Percentiles rank a stretch among this genome's conserved stretches.
Evolutionary conservation across 345 rosid species (phyloP).

Genomic region (Eucalyptus urophylla): DNA sequence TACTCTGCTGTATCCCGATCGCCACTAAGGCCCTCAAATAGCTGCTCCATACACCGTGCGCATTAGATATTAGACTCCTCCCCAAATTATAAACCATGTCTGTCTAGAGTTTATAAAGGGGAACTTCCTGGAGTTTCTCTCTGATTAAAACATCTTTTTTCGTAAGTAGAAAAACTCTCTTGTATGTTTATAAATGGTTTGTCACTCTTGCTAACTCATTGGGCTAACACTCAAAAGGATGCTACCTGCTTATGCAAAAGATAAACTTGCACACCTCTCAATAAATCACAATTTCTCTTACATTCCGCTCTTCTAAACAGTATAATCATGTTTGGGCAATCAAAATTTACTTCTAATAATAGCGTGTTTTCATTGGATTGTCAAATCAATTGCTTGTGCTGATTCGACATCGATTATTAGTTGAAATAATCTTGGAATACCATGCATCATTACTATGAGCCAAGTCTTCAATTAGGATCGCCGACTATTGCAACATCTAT

Average conservation of each 20-base stretch:
- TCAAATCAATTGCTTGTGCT: background rate
- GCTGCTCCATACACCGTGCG: background rate
- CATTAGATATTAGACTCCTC: background rate
- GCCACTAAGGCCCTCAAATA: background rate
- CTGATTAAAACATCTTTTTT: too few species aligned
- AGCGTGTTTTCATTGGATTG: background rate
- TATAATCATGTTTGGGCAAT: background rate
- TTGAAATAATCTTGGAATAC: background rate
- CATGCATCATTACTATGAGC: background rate
- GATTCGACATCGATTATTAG: too few species aligned
- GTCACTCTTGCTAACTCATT: background rate
- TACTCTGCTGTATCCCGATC: background rate
- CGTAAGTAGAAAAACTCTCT: background rate
- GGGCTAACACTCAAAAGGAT: background rate
- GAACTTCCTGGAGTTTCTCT: background rate
- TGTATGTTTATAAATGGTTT: background rate
- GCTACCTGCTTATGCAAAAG: background rate
- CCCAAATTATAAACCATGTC: background rate
- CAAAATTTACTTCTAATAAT: too few species aligned
- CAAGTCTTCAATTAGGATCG: background rate
- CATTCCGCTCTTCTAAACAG: background rate
- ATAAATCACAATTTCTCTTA: background rate
- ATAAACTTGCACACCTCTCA: background rate
- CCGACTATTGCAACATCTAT: accelerated
- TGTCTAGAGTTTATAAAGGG: background rate